Percentiles rank a stretch among this genome's conserved stretches.
Evolutionary conservation across 2,329 filamentous ascomycete species (phyloP).

Genomic region (Talaromyces islandicus): DNA sequence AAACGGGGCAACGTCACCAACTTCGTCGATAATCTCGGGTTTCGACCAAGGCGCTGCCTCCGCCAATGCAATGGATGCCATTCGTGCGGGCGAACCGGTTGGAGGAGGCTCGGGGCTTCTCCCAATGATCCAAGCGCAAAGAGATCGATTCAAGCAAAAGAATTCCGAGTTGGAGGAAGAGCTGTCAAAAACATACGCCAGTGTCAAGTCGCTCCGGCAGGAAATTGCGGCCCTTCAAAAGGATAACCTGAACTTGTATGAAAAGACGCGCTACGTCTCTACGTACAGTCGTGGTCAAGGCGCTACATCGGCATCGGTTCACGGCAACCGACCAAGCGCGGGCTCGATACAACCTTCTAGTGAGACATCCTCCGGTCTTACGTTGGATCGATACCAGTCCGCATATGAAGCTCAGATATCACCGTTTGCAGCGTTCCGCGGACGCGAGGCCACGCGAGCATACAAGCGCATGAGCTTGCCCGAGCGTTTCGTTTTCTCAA

Average conservation of each 20-base stretch:
- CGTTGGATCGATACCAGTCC: slow-evolving; percentile 78
- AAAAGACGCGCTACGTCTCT: slow-evolving; percentile 94
- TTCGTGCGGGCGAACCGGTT: slow-evolving; percentile 60
- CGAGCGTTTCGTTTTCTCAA: slow-evolving; percentile 81
- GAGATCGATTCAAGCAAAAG: slow-evolving; percentile 96
- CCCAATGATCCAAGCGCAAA: slow-evolving; percentile 96
- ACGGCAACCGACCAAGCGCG: slow-evolving; percentile 65
- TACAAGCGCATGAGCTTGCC: slow-evolving; percentile 91
- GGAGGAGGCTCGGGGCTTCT: slow-evolving; percentile 81
- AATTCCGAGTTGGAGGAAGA: slow-evolving; percentile 87
- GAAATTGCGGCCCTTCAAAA: slow-evolving; percentile 90
- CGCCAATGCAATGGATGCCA: slow-evolving; percentile 49
- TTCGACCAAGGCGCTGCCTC: slow-evolving; percentile 64
- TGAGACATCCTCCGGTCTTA: slow-evolving; percentile 56
- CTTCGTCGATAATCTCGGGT: slow-evolving; percentile 97
- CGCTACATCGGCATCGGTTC: slow-evolving; percentile 54
- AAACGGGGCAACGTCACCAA: slow-evolving; percentile 72
- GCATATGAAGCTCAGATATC: slow-evolving; percentile 95
- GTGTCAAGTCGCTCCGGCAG: slow-evolving; percentile 77
- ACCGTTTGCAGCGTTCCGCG: slow-evolving; percentile 90
- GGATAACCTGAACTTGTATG: slow-evolving; percentile 92
- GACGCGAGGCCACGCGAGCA: slow-evolving; percentile 84
- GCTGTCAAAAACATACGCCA: slow-evolving; percentile 74
- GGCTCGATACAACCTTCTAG: slow-evolving; percentile 59
- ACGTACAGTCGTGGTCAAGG: slow-evolving; percentile 71